A percentile compares a stretch with the other conserved stretches of the same genome.
These are phyloP conservation scores for Pichia deserticola DNA, from an alignment of 805 yeast genomes.

Conservation along the genomic window DNA sequence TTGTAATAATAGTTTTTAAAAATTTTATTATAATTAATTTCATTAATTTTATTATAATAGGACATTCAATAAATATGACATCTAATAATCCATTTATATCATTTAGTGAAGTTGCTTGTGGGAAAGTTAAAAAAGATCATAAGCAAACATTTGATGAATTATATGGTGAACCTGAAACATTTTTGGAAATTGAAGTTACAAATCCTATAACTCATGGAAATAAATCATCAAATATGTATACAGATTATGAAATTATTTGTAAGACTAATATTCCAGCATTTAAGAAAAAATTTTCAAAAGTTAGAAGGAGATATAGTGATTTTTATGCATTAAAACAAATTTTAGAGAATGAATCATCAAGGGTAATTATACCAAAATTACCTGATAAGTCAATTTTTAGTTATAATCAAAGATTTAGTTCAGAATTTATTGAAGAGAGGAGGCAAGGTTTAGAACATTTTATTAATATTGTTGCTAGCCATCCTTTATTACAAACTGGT, in stretches of 20 bases:
- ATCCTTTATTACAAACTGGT: conserved; percentile 87
- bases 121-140: conserved; percentile 23
- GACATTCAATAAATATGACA: conserved; percentile 3
- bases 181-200: conserved; percentile 81
- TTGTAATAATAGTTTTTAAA: too few relatives aligned
- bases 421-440: conserved; percentile 75
- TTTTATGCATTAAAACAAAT: conserved; percentile 75
- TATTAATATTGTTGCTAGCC: conserved; percentile 74
- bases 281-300: conserved; percentile 51
- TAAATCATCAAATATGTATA: conserved; percentile 52
- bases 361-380: conserved; percentile 76
- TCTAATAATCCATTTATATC: conserved; percentile 26
- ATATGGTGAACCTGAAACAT: conserved; percentile 92
- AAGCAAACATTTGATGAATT: conserved; percentile 68
- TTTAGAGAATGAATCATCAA: conserved; percentile 64
- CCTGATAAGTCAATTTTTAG: conserved; percentile 74
- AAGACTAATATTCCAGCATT: conserved; percentile 89
- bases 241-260: conserved; percentile 88
- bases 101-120: conserved; percentile 18
- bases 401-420: conserved; percentile 64
- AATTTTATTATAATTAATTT: too few relatives aligned
- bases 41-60: too few relatives aligned
- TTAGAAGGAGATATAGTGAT: conserved; percentile 84
- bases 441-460: conserved; percentile 79
- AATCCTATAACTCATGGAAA: conserved; percentile 72